These are phyloP conservation scores for Neopestalotiopsis rosae DNA, from an alignment of 2,329 filamentous ascomycete genomes.

Conservation along the genomic window DNA sequence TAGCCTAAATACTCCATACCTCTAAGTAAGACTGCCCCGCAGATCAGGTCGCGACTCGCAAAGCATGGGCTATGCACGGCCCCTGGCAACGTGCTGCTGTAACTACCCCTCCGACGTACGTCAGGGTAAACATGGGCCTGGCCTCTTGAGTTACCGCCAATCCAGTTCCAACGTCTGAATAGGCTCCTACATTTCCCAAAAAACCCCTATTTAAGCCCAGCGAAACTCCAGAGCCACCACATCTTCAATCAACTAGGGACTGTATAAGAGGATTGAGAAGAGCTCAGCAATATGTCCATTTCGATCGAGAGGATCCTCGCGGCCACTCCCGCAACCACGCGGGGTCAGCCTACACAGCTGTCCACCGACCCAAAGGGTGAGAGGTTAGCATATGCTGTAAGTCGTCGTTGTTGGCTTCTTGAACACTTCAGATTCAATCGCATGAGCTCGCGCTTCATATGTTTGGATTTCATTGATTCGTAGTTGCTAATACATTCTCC, in stretches of 20 bases:
- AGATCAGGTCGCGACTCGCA: background rate
- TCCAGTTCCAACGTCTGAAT: background rate
- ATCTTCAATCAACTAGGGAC: background rate
- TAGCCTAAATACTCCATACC: too few species aligned
- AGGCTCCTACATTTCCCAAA: background rate
- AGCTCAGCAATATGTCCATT: constrained; percentile 53
- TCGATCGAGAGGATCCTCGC: constrained; percentile 76
- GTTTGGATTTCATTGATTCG: too few species aligned
- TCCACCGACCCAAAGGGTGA: constrained; percentile 89
- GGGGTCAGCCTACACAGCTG: constrained; percentile 88
- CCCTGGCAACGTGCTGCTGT: background rate
- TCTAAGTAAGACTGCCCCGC: background rate
- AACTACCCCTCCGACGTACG: background rate
- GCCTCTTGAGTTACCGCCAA: background rate
- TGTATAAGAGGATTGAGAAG: background rate
- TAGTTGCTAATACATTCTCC: background rate
- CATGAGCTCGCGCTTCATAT: too few species aligned
- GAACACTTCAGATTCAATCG: background rate
- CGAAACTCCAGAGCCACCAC: background rate
- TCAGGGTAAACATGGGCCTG: constrained; percentile 8
- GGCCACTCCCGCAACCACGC: constrained; percentile 79
- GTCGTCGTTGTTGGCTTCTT: constrained; percentile 34
- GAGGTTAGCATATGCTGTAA: constrained; percentile 88
- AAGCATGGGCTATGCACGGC: background rate
- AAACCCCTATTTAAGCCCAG: background rate